Evolutionary conservation across 805 yeast genomes (phyloP).

Genomic region (Nadsonia fulvescens): DNA sequence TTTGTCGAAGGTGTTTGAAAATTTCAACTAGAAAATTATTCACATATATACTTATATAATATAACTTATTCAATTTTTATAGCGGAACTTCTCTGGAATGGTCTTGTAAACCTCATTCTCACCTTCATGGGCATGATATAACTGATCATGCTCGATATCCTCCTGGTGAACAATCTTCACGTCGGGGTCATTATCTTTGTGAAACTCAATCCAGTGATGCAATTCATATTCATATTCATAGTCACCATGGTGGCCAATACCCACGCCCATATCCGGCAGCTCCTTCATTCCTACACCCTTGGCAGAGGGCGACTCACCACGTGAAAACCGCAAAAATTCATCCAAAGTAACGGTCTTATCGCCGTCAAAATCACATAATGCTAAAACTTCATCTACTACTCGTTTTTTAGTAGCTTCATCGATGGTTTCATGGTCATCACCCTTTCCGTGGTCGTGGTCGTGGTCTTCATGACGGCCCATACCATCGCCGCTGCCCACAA

Average conservation of each 20-base stretch:
- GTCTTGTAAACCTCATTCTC: too few species aligned
- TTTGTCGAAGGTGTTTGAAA: too few species aligned
- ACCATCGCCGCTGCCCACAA: slow-evolving; percentile 81
- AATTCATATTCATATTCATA: slow-evolving; percentile 86
- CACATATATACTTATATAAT: too few species aligned
- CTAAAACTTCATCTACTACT: slow-evolving; percentile 38
- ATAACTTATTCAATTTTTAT: too few species aligned
- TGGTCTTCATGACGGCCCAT: slow-evolving; percentile 63
- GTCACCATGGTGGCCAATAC: slow-evolving; percentile 88
- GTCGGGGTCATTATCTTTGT: slow-evolving; percentile 57
- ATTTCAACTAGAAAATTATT: too few species aligned
- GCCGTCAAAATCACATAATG: slow-evolving; percentile 41
- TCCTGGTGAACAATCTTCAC: slow-evolving; percentile 67
- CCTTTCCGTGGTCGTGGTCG: too few species aligned
- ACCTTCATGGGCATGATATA: slow-evolving; percentile 74
- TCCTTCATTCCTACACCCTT: slow-evolving; percentile 54
- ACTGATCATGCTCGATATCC: slow-evolving; percentile 71
- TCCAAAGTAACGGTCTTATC: slow-evolving; percentile 48
- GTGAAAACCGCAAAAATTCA: too few species aligned
- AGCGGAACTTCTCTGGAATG: too few species aligned
- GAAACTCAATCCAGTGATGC: slow-evolving; percentile 73
- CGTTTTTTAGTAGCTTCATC: slow-evolving; percentile 33
- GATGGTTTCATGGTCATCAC: slow-evolving; percentile 33
- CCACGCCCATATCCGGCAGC: slow-evolving; percentile 83
- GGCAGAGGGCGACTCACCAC: too few species aligned